Base-by-base conservation (phyloP, 345 rosid species). In the Ceriops tagal region DNA sequence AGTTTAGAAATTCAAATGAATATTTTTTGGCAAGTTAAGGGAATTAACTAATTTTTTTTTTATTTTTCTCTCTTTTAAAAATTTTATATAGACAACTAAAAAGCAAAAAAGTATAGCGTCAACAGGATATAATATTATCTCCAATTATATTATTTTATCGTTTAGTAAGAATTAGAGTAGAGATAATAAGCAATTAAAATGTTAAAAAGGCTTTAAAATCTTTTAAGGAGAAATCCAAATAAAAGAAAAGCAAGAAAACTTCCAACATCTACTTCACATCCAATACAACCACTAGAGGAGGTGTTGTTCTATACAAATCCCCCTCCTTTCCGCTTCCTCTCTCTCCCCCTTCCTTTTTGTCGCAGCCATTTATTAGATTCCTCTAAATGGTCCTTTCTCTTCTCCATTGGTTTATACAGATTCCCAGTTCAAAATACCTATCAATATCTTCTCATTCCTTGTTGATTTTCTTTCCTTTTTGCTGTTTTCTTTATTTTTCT, bases 71-170 rank as follows among this genome's bases (percentile, higher is more conserved):
- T 11, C 18, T 43, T 43, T 11, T 13, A 0, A 1, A 57, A 65
- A 61, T 51, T 34, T 37, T 26, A 32, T 61, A 43, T 26, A 47
- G 60, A 24, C 39, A 77, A 61, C 15, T 0, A 3, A 39, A 32
- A n/a, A 65, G 60, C 35, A 69, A 79, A 83, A 79, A 86, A 80
- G 84, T 77, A 81, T 59, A 59, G 11, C 76, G 86, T 80, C 91
- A 83, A 82, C 80, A 73, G 3, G 62, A 34, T 39, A 3, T 10
- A 10, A 65, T 58, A 39, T 39, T 43, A 11, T 64, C 63, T 79
- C 71, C 74, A 83, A 77, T 39, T 9, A 39, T 39, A 11, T 79
- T 79, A 82, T 67, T 39, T 47, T 53, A 58, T 66, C 22, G 0
- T 15, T 60, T 30, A 21, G 52, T 16, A n/a, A 53, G 71, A 70